A percentile compares a stretch with the other conserved stretches of the same genome.
phyloP scores from a whole-genome alignment of 1,284 basidiomycete genomes.

The Ceratobasidium papillatum region DNA sequence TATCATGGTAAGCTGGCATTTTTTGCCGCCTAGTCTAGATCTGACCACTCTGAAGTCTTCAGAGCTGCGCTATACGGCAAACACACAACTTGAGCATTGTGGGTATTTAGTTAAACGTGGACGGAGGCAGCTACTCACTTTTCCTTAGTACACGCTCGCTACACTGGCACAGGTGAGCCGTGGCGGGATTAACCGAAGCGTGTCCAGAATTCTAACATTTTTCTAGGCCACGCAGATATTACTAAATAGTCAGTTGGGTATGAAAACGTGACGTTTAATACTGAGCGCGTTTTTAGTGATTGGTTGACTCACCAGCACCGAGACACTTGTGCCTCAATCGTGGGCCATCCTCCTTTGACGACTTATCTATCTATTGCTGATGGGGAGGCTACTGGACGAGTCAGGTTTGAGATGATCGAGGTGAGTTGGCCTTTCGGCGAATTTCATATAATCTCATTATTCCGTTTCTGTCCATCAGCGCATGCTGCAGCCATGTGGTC shows the following conservation, averaged over 20 bases:
- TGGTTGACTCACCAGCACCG: constrained; percentile 98
- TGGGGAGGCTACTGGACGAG: constrained; percentile 86
- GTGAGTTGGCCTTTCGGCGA: constrained; percentile 58
- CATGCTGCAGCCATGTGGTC: constrained; percentile 98
- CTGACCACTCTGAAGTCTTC: constrained; percentile 64
- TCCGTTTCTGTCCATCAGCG: constrained; percentile 60
- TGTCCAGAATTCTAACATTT: constrained; percentile 15
- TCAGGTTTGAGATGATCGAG: constrained; percentile 97
- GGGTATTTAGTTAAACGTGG: constrained; percentile 51
- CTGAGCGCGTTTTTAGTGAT: constrained; percentile 67
- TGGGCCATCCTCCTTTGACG: constrained; percentile 87
- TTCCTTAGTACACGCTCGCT: constrained; percentile 86
- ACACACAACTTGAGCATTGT: constrained; percentile 93
- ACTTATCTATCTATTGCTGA: constrained; percentile 94
- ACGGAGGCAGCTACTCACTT: constrained; percentile 43
- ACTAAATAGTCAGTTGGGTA: constrained; percentile 83
- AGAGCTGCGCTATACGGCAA: constrained; percentile 91
- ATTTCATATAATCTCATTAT: constrained; percentile 16
- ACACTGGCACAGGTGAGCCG: constrained; percentile 86
- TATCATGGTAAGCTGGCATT: constrained; percentile 5
- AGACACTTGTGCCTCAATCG: constrained; percentile 90
- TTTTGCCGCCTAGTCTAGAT: neutral
- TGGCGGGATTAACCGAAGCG: constrained; percentile 48
- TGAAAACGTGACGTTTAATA: constrained; percentile 40
- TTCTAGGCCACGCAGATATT: constrained; percentile 88